Base-by-base conservation (phyloP, 192 early-diverging fungal genomes). In the Paraglomus brasilianum region DNA sequence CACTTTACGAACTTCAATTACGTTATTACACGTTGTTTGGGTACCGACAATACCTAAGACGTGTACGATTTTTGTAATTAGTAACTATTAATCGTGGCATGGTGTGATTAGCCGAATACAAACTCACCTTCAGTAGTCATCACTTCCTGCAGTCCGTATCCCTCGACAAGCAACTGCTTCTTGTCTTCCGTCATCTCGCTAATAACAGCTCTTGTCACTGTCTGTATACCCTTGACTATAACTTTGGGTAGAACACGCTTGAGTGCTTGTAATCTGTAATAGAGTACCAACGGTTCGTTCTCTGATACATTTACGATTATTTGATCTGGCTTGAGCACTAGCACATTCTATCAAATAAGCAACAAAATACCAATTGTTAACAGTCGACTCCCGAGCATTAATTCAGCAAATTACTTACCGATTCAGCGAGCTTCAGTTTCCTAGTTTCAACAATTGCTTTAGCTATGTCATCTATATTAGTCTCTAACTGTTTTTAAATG, bases 401-500 rank as follows among this genome's bases (percentile, higher is more conserved):
- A n/a, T n/a, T n/a, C n/a, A n/a, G n/a, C 39, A 56, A 45, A 36
- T 41, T 17, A 49, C 61, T 66, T 76, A 86, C 83, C 38, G 77
- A 77, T 73, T 88, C 87, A n/a, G n/a, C n/a, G 22, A 97, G 85
- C 84, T 98, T 99, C 64, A 97, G 84, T 76, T 96, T 96, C 1
- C 89, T 88, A 10, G 92, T 86, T 40, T 73, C 78, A 8, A 87
- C 78, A 66, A 99, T 93, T 2, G 96, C 86, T 8, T 87, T 67
- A 46, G 88, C 87, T 48, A 99, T 91, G 38, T 88, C 81, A 56
- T 83, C 76, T 22, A 96, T 71, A 59, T 85, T 83, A 21, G 93
- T 86, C 80, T 99, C 96, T 38, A 99, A 85, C 83, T 96, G 64
- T 2, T n/a, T n/a, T n/a, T n/a, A n/a, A n/a, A n/a, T n/a, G n/a